Base-by-base conservation (phyloP, 164 flowering plant genomes). In the Sextonia rubra region DNA sequence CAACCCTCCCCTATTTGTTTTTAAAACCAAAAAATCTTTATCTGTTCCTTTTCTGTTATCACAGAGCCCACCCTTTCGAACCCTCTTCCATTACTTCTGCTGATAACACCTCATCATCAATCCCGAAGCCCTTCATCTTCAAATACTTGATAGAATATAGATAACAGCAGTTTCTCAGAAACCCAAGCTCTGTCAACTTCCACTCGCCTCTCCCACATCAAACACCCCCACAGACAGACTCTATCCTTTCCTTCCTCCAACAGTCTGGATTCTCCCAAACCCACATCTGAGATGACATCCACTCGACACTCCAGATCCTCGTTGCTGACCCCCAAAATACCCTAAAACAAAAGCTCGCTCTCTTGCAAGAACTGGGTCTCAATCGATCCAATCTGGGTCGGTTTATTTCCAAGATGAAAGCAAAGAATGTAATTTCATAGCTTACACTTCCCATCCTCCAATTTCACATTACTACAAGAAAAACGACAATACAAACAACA, bases 351-450 rank as follows among this genome's bases (percentile, higher is more conserved):
- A 68, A 71, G 48, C 15, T 76, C 18, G 24, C 65, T 24, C 25
- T 71, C 7, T 67, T 76, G 4, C 67, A 71, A 63, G 79, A 71
- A 17, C 18, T 76, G 47, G 79, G 79, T 63, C 68, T 76, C n/a
- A 24, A 63, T 0, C 69, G 75, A 25, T 14, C 70, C 2, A 63
- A 71, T 25, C 71, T 76, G 5, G 78, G 49, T 24, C 23, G 25
- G 12, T n/a, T 72, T 25, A 30, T 66, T 25, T 25, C 71, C 12
- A 44, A 32, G 37, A 76, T n/a, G n/a, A 37, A 37, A 7, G 44
- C 11, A 7, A 37, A 37, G 11, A 37, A 37, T 5, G 44, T 9
- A 7, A 37, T 37, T 37, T 6, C 44, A 37, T 37, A 5, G 6
- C 11, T 37, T 37, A 37, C 44, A 37, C n/a, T n/a, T n/a, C n/a